Evolutionary conservation across 805 yeast species (phyloP), one percentile per base, ranked within the genome.

Genomic region (Yarrowia sp.): DNA sequence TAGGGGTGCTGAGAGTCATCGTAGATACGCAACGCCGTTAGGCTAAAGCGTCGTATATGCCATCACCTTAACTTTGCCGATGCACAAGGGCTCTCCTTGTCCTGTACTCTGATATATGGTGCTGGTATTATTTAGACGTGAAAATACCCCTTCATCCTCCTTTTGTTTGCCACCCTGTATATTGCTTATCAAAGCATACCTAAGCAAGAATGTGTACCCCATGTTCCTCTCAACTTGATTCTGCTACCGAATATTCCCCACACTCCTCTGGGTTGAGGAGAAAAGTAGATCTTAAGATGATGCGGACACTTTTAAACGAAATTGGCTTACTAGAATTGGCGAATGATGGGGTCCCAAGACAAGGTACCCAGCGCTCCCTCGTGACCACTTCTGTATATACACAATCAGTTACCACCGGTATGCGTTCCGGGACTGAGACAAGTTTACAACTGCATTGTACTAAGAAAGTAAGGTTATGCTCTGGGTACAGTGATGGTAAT

Each of bases 1-100:
- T n/a, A 7, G 48, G 48, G 32, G 17, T 21, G 28, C 17, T 21
- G 17, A 11, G 12, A 21, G 10, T 43, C 14, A 24, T 43, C 26
- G 30, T 24, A 43, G 48, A 14, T 9, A 41, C 46, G 26, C n/a
- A n/a, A n/a, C n/a, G 26, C 54, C 54, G 54, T 48, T 48, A 16
- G 12, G 38, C 54, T 48, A 48, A 48, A 48, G 12, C 22, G 35
- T 48, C 54, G 54, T 48, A 48, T 48, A 48, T 12, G 38, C 19
- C 54, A 48, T 48, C 54, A 32, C 54, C 26, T 21, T n/a, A 48
- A 48, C 54, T 21, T 48, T 48, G 38, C 49, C 7, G 16, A 8
- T 24, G 32, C 28, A 43, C 7, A 19, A 38, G 14, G 24, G 26
- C 28, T 12, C 17, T 41, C 46, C 22, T 41, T 41, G 46, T 41